Percentiles rank a stretch among this genome's conserved stretches.
phyloP scores from a whole-genome alignment of 352 stramenopile species.

The Pythium phragmitis region DNA sequence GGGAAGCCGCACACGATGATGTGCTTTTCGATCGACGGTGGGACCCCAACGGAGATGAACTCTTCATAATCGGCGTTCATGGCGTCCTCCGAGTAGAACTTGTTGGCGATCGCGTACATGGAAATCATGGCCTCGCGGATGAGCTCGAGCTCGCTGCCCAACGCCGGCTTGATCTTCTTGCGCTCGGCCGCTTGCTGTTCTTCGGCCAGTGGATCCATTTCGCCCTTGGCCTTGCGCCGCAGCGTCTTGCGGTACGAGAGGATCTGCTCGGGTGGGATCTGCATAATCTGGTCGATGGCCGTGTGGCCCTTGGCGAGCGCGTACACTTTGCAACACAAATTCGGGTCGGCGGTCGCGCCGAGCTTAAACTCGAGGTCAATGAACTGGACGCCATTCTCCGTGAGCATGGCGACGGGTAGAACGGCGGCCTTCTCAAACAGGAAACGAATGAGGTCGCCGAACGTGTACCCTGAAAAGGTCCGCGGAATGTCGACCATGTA shows the following conservation, averaged over 20 bases:
- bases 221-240: conserved; percentile 55
- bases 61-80: conserved; percentile 42
- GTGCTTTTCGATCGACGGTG: conserved; percentile 41
- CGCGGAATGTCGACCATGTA: conserved; percentile 77
- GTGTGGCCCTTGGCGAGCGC: conserved; percentile 58
- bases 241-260: conserved; percentile 74
- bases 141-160: conserved; percentile 57
- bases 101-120: conserved; percentile 45
- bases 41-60: conserved; percentile 45
- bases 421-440: conserved; percentile 72
- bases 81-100: conserved; percentile 24
- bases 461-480: conserved; percentile 79
- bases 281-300: conserved; percentile 51
- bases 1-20: conserved; percentile 77
- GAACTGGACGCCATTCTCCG: conserved; percentile 60
- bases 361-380: conserved; percentile 82
- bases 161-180: conserved; percentile 60
- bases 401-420: conserved; percentile 67
- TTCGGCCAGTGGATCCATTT: conserved; percentile 29
- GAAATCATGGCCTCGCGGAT: conserved; percentile 59
- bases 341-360: conserved; percentile 65
- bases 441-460: conserved; percentile 76
- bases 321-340: conserved; percentile 81
- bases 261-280: conserved; percentile 73
- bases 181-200: conserved; percentile 25